Evolutionary conservation across 176 grass and related monocot species (phyloP).

Genomic region (Oryza glumipatula): DNA sequence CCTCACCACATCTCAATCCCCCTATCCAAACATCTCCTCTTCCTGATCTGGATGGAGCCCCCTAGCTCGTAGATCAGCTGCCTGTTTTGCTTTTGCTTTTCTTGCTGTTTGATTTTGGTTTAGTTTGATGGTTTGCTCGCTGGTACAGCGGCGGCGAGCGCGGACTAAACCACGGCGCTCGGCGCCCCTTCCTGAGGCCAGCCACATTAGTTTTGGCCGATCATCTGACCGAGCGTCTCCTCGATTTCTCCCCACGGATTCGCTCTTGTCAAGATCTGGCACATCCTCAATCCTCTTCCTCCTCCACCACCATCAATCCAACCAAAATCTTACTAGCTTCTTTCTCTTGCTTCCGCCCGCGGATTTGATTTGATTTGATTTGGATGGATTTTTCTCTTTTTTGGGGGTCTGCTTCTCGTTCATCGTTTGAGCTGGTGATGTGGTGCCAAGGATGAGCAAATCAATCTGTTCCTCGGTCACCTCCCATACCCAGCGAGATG

Average conservation of each 20-base stretch:
- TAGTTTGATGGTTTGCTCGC: background rate
- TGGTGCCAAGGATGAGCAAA: conserved; percentile 44
- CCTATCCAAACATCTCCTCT: too few species aligned
- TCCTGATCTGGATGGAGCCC: too few species aligned
- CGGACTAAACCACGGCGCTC: conserved; percentile 29
- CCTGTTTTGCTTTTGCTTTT: background rate
- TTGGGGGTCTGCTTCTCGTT: too few species aligned
- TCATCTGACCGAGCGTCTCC: conserved; percentile 77
- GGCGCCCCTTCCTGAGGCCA: conserved; percentile 53
- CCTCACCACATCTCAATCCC: background rate
- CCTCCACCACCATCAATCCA: background rate
- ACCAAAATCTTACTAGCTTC: background rate
- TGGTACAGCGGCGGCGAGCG: conserved; percentile 48
- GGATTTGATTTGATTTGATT: too few species aligned
- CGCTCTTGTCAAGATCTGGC: conserved; percentile 81
- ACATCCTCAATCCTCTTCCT: conserved; percentile 23
- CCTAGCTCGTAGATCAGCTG: background rate
- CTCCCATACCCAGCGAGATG: conserved; percentile 67
- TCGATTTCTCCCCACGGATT: conserved; percentile 35
- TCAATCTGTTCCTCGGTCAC: conserved; percentile 50
- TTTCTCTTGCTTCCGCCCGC: too few species aligned
- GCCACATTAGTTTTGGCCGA: conserved; percentile 55
- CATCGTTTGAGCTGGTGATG: conserved; percentile 58
- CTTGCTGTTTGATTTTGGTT: background rate
- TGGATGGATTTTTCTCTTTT: too few species aligned